Evolutionary conservation across 2,329 filamentous ascomycete species (phyloP).

Genomic region (Daldinia eschscholtzii): DNA sequence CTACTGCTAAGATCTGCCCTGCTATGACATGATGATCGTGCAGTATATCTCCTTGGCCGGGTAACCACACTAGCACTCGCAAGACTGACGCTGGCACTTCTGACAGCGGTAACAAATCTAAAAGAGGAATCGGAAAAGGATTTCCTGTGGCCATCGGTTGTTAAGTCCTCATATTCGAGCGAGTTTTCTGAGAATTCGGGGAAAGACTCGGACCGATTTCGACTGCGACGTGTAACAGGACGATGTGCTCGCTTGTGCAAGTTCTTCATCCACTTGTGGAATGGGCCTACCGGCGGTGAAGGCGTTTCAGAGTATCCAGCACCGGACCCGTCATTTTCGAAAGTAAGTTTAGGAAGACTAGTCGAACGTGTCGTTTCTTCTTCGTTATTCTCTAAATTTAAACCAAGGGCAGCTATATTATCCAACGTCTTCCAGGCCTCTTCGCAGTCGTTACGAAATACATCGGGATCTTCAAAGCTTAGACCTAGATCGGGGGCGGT

Average conservation of each 20-base stretch:
- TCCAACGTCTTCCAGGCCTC: conserved; percentile 57
- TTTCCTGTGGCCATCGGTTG: conserved; percentile 61
- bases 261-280: conserved; percentile 80
- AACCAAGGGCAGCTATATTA: conserved; percentile 57
- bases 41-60: conserved; percentile 67
- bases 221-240: conserved; percentile 47
- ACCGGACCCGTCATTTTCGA: conserved; percentile 44
- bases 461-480: conserved; percentile 53
- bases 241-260: conserved; percentile 70
- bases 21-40: conserved; percentile 66
- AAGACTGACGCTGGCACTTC: conserved; percentile 83
- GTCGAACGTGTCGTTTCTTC: conserved; percentile 42
- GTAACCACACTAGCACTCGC: conserved; percentile 77
- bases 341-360: conserved; percentile 47
- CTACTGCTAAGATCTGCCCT: conserved; percentile 73
- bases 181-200: conserved; percentile 55
- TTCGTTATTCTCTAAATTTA: conserved; percentile 53
- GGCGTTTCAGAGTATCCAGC: conserved; percentile 23
- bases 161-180: conserved; percentile 46
- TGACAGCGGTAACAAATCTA: conserved; percentile 82
- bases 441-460: conserved; percentile 50
- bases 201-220: conserved; percentile 45
- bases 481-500: conserved; percentile 47
- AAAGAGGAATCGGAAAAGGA: conserved; percentile 81
- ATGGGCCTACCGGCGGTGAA: conserved; percentile 59